Evolutionary conservation across 2,329 filamentous ascomycete genomes (phyloP), one percentile per base, ranked within the genome.

Genomic region (Monosporascus sp.): DNA sequence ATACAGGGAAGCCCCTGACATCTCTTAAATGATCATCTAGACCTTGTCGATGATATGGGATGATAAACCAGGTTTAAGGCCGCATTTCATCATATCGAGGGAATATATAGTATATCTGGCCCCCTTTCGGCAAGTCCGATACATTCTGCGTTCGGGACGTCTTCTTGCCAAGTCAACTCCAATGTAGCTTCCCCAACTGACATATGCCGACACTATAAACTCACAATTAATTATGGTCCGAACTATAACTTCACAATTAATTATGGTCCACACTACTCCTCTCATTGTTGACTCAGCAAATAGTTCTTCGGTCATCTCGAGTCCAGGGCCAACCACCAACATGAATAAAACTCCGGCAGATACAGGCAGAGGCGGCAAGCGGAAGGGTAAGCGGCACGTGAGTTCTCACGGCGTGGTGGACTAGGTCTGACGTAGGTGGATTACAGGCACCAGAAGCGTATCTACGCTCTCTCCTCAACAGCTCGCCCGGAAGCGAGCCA

Each of bases 401-500:
- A 35, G 11, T 35, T 35, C 31, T 35, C 31, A 35, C 31, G 9
- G 31, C 9, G 11, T 35, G 31, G 31, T 14, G 31, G 31, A 35
- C 11, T 35, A 35, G 31, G 31, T 35, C 31, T 44, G 35, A 35
- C 31, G 9, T 35, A 5, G 11, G 31, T 35, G 11, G 31, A 22
- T n/a, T 24, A 35, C 51, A 79, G 81, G 80, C 47, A 81, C 87
- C 54, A 83, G 90, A 60, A 91, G 89, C 58, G 91, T 96, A 52
- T 90, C 90, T 58, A 93, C 89, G 64, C 79, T 96, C 66, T 95
- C 90, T 11, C 88, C 90, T 6, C 88, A 92, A 56, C 92, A 96
- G 72, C 81, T 96, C 54, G 89, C 88, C 31, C 88, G 91, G 70
- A 97, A 96, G 76, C 81, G 92, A 58, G 89, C 90, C 64, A 96